Conservation (phyloP, 805 yeast species). For the Yamadazyma kitorensis region DNA sequence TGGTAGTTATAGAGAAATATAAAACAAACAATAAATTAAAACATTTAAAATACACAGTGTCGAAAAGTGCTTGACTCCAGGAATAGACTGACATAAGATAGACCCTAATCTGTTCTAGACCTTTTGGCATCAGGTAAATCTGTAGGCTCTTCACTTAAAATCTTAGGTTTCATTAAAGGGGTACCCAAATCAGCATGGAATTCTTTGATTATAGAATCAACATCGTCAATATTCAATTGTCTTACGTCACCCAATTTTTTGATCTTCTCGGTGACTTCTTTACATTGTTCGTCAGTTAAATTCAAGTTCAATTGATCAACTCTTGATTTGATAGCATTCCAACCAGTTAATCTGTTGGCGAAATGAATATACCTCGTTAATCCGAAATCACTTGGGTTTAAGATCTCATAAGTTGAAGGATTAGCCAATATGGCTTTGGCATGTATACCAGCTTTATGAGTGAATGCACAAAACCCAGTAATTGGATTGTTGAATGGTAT, state of each 20-base stretch:
- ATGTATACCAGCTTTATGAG: slow-evolving; percentile 64
- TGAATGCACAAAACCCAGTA: slow-evolving; percentile 63
- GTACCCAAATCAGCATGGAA: slow-evolving; percentile 45
- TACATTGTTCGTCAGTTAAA: slow-evolving; percentile 55
- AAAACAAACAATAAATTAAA: too few species aligned
- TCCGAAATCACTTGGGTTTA: slow-evolving; percentile 58
- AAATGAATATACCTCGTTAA: slow-evolving; percentile 60
- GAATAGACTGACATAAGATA: too few species aligned
- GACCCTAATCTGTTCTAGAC: slow-evolving; percentile 4
- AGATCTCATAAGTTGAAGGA: slow-evolving; percentile 61
- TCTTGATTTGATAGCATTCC: slow-evolving; percentile 62
- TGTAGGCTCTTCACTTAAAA: slow-evolving; percentile 7
- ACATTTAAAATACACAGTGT: too few species aligned
- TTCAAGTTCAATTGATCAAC: slow-evolving; percentile 58
- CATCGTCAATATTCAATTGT: slow-evolving; percentile 59
- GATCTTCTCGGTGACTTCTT: slow-evolving; percentile 53
- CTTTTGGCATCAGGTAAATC: slow-evolving; percentile 10
- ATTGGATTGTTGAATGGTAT: slow-evolving; percentile 62
- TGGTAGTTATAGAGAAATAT: too few species aligned
- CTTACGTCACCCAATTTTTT: slow-evolving; percentile 59
- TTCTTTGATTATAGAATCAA: slow-evolving; percentile 56
- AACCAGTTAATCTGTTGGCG: slow-evolving; percentile 60
- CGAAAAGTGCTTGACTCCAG: too few species aligned
- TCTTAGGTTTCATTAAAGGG: slow-evolving; percentile 18
- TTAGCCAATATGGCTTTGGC: slow-evolving; percentile 62